phyloP scores from a whole-genome alignment of 1,284 basidiomycete genomes.

The Rhodotorula sp. region DNA sequence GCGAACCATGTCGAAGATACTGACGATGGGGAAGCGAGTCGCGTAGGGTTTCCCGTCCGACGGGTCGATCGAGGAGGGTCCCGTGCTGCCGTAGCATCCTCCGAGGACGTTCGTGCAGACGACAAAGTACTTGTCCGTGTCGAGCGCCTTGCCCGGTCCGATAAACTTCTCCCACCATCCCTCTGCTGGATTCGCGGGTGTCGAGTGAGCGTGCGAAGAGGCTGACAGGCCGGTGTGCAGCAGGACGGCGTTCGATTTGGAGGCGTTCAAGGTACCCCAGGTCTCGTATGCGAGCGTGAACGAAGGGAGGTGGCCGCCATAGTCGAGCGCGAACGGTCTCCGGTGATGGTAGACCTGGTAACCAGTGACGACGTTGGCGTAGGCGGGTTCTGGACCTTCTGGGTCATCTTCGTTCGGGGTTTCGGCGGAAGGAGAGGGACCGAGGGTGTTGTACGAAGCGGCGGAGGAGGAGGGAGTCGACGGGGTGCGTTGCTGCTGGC shows the following conservation, averaged over 20 bases:
- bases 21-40: slow-evolving; percentile 85
- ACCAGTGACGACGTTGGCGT: slow-evolving; percentile 51
- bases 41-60: slow-evolving; percentile 71
- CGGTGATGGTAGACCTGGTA: slow-evolving; percentile 49
- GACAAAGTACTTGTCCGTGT: slow-evolving; percentile 89
- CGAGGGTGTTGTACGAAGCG: slow-evolving; percentile 19
- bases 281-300: slow-evolving; percentile 96
- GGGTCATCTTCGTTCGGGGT: slow-evolving; percentile 17
- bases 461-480: slow-evolving; percentile 13
- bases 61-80: slow-evolving; percentile 78
- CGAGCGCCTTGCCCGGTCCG: slow-evolving; percentile 87
- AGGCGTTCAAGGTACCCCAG: slow-evolving; percentile 82
- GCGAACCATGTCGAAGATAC: slow-evolving; percentile 92
- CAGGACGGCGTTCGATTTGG: slow-evolving; percentile 86
- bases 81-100: slow-evolving; percentile 95
- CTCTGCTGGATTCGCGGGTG: slow-evolving; percentile 68
- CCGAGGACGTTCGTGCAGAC: slow-evolving; percentile 97
- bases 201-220: slow-evolving; percentile 90
- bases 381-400: slow-evolving; percentile 51
- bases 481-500: slow-evolving; percentile 10
- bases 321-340: slow-evolving; percentile 70
- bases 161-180: slow-evolving; percentile 99
- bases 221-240: slow-evolving; percentile 95
- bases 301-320: slow-evolving; percentile 63
- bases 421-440: slow-evolving; percentile 15